Conservation (phyloP, 2,329 filamentous ascomycete genomes). For the Podosphaera aphanis region DNA sequence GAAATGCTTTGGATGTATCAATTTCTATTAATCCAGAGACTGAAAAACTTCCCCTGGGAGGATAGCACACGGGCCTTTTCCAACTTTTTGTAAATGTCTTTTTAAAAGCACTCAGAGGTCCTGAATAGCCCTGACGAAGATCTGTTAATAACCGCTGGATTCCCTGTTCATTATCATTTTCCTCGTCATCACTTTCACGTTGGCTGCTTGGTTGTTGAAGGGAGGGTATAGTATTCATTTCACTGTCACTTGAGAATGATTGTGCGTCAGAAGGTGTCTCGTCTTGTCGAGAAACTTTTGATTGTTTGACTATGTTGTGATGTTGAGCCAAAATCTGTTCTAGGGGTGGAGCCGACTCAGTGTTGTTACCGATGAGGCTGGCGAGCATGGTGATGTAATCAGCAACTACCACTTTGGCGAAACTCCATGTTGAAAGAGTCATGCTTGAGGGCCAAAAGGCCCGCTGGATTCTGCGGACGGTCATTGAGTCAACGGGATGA, state of each 20-base stretch:
- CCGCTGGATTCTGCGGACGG: constrained; percentile 23
- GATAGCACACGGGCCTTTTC: constrained; percentile 20
- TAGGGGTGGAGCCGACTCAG: constrained; percentile 7
- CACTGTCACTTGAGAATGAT: constrained; percentile 2
- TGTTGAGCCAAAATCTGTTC: constrained; percentile 10
- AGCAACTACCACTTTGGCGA: constrained; percentile 24
- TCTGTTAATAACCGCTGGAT: constrained; percentile 1
- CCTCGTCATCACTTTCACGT: constrained; percentile 1
- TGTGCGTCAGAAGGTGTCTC: constrained; percentile 4
- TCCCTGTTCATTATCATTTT: background rate
- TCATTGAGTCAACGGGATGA: constrained; percentile 24
- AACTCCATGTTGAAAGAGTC: constrained; percentile 27
- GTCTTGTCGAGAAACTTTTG: constrained; percentile 5
- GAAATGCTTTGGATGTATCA: constrained; percentile 21
- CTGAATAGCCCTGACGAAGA: constrained; percentile 9
- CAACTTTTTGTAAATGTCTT: constrained; percentile 20
- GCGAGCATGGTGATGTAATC: constrained; percentile 21
- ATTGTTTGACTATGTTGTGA: constrained; percentile 7
- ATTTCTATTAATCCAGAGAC: constrained; percentile 32
- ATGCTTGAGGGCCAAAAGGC: constrained; percentile 30
- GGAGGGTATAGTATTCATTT: constrained; percentile 5
- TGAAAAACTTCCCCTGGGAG: constrained; percentile 26
- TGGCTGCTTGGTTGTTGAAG: constrained; percentile 3
- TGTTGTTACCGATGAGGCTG: constrained; percentile 23
- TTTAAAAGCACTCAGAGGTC: constrained; percentile 12